These are phyloP conservation scores for Hypomontagnella monticulosa DNA, from an alignment of 495 filamentous ascomycete species.

Conservation along the genomic window DNA sequence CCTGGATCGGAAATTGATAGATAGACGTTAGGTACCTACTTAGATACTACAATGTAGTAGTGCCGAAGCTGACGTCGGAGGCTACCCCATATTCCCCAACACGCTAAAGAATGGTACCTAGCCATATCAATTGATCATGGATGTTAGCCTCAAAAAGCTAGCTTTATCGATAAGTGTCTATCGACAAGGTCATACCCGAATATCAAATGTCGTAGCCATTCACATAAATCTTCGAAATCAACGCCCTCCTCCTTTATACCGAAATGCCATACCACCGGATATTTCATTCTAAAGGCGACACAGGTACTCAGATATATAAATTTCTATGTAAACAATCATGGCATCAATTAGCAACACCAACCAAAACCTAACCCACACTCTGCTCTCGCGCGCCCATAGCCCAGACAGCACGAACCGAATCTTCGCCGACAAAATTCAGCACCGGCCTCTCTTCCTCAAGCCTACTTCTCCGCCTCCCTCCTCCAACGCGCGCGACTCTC, in stretches of 20 bases:
- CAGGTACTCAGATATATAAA: too few relatives aligned
- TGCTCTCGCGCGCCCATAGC: constrained; percentile 80
- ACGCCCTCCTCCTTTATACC: too few relatives aligned
- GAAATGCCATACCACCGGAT: too few relatives aligned
- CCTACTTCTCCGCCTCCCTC: constrained; percentile 70
- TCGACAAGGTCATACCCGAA: too few relatives aligned
- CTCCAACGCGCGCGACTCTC: constrained; percentile 70
- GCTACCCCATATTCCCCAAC: neutral
- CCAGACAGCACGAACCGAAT: constrained; percentile 72
- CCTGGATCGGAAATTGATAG: too few relatives aligned
- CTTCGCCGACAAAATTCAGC: constrained; percentile 81
- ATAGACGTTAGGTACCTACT: too few relatives aligned
- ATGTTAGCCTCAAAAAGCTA: neutral
- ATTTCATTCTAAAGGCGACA: too few relatives aligned
- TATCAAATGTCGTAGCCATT: too few relatives aligned
- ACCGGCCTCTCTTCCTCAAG: constrained; percentile 81
- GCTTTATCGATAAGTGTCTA: constrained; percentile 22
- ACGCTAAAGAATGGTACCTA: too few relatives aligned
- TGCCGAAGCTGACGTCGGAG: constrained; percentile 2
- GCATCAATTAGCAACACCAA: constrained; percentile 30
- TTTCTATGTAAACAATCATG: constrained; percentile 22
- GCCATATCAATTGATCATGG: too few relatives aligned
- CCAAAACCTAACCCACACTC: constrained; percentile 65
- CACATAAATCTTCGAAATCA: too few relatives aligned
- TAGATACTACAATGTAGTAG: too few relatives aligned